Conservation (phyloP, 345 rosid genomes). For the Eutrema heterophyllum region DNA sequence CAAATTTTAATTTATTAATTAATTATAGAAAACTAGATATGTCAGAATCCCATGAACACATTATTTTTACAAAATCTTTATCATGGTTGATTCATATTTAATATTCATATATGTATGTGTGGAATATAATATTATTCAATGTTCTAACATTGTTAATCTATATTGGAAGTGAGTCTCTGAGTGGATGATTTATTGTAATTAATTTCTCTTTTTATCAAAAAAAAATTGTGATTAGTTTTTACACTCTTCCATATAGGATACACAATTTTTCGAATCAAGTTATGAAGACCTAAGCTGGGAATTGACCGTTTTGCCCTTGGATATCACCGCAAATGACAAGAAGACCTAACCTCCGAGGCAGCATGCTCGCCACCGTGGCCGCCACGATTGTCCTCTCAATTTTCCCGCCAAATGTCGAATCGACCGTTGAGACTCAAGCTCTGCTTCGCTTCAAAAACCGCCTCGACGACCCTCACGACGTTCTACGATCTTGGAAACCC, state of each 20-base stretch:
- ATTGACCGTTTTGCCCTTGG: background rate
- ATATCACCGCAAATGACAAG: conserved; percentile 14
- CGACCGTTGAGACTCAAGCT: conserved; percentile 49
- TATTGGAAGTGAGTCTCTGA: background rate
- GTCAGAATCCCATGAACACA: background rate
- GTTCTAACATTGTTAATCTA: too few species aligned
- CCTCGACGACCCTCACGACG: conserved; percentile 53
- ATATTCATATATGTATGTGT: background rate
- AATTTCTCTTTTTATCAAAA: background rate
- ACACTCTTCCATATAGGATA: background rate
- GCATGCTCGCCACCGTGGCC: background rate
- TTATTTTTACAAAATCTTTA: background rate
- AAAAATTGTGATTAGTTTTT: too few species aligned
- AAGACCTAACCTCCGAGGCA: conserved; percentile 4
- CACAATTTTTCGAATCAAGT: background rate
- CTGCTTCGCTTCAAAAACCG: conserved; percentile 59
- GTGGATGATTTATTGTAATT: background rate
- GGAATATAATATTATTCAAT: background rate
- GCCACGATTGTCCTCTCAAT: conserved; percentile 5
- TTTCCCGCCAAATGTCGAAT: conserved; percentile 37
- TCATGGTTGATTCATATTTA: background rate
- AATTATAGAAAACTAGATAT: background rate
- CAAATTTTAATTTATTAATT: background rate
- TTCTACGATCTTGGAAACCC: conserved; percentile 63
- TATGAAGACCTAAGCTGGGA: background rate